Conservation (phyloP, 2,329 filamentous ascomycete genomes). For the Pseudogymnoascus sp. region DNA sequence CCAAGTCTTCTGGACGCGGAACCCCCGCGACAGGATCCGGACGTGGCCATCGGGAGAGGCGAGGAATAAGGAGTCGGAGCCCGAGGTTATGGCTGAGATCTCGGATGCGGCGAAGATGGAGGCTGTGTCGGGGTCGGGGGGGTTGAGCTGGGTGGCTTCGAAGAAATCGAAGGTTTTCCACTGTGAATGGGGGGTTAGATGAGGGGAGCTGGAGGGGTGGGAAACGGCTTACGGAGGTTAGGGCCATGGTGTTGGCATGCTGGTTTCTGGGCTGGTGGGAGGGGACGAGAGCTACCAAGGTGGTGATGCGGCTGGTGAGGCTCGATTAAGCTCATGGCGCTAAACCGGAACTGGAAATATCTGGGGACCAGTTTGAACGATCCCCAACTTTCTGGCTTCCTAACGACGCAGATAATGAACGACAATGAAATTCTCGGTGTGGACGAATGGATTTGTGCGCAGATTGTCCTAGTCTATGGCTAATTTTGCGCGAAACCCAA, state of each 20-base stretch:
- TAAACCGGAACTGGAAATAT: not conserved
- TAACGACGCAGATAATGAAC: too few species aligned
- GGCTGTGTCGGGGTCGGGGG: constrained; percentile 68
- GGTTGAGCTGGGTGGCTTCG: constrained; percentile 77
- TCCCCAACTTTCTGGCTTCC: too few species aligned
- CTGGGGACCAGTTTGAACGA: too few species aligned
- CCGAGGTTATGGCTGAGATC: constrained; percentile 75
- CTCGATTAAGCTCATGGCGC: not conserved
- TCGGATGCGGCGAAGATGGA: constrained; percentile 75
- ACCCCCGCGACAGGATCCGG: constrained; percentile 76
- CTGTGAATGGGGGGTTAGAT: constrained; percentile 33
- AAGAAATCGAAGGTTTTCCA: constrained; percentile 99
- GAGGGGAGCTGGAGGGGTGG: too few species aligned
- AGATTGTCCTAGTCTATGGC: too few species aligned
- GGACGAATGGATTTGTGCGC: too few species aligned
- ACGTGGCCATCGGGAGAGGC: constrained; percentile 79
- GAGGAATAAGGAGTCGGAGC: constrained; percentile 82
- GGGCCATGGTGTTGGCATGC: constrained; percentile 13
- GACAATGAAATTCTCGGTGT: too few species aligned
- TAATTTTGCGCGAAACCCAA: too few species aligned
- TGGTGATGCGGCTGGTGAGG: not conserved
- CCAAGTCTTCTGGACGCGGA: constrained; percentile 82
- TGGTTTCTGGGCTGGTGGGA: not conserved
- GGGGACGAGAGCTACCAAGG: not conserved
- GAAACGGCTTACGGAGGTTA: constrained; percentile 15